These are phyloP conservation scores for Chondrostereum purpureum DNA, from an alignment of 1,284 basidiomycete species.

Conservation along the genomic window DNA sequence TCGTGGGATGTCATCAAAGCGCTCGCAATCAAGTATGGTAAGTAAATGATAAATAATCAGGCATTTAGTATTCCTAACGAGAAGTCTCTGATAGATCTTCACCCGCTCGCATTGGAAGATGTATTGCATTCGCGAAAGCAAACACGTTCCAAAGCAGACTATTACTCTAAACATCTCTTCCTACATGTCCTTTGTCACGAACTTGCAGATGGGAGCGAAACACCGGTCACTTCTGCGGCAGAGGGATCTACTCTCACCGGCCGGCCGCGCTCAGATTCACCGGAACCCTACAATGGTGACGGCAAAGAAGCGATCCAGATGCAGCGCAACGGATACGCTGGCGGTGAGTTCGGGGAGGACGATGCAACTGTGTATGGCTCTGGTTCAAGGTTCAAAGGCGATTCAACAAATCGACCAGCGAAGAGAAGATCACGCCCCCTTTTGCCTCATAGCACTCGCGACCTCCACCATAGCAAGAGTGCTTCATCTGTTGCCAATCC, in stretches of 20 bases:
- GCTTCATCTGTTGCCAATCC: not conserved
- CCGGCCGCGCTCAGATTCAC: slow-evolving; percentile 39
- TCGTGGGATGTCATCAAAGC: slow-evolving; percentile 67
- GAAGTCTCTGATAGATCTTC: slow-evolving; percentile 41
- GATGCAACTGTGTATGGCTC: not conserved
- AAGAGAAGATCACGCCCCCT: not conserved
- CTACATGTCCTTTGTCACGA: slow-evolving; percentile 56
- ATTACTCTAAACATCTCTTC: slow-evolving; percentile 65
- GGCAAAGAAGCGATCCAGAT: no score
- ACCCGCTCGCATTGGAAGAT: slow-evolving; percentile 66
- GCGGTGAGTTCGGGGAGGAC: not conserved
- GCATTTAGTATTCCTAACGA: no score
- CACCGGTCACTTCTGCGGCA: slow-evolving; percentile 9
- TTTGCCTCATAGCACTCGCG: not conserved
- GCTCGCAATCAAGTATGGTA: slow-evolving; percentile 57
- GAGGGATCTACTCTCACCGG: slow-evolving; percentile 24
- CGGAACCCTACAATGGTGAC: slow-evolving; percentile 21
- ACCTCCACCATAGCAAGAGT: not conserved
- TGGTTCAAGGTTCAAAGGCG: no score
- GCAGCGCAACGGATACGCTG: no score
- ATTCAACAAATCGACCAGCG: not conserved
- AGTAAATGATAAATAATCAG: slow-evolving; percentile 13
- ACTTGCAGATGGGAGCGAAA: slow-evolving; percentile 28
- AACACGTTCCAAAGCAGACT: slow-evolving; percentile 64
- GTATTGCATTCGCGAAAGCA: slow-evolving; percentile 52